Percentiles rank a stretch among this genome's conserved stretches.
phyloP scores from a whole-genome alignment of 768 basidiomycete genomes.

The Suillus cothurnatus region DNA sequence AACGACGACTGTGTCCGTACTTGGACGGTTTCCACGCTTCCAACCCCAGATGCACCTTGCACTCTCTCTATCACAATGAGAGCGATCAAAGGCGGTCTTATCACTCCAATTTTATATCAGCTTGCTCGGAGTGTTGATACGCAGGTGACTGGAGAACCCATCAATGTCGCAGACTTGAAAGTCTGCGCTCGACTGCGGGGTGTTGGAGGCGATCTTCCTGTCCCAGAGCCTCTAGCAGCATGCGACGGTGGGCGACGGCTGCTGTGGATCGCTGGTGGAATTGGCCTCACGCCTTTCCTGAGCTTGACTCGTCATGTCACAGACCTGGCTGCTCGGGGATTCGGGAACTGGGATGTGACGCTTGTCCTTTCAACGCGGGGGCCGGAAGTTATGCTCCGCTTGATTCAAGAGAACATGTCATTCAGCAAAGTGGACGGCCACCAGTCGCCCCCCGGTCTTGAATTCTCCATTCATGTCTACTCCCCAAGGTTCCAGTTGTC shows the following conservation, averaged over 20 bases:
- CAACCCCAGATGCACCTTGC: constrained; percentile 14
- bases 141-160: not conserved
- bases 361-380: constrained; percentile 56
- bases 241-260: constrained; percentile 34
- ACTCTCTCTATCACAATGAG: constrained; percentile 55
- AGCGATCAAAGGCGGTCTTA: constrained; percentile 50
- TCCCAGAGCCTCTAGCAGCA: constrained; percentile 22
- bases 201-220: constrained; percentile 50
- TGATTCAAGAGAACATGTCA: constrained; percentile 32
- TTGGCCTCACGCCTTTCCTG: constrained; percentile 67
- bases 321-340: constrained; percentile 16
- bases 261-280: constrained; percentile 66
- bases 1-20: constrained; percentile 68
- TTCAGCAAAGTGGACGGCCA: not conserved
- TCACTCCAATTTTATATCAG: constrained; percentile 58
- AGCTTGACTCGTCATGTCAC: constrained; percentile 43
- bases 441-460: constrained; percentile 12
- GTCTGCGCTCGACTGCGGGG: constrained; percentile 52
- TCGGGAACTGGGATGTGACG: constrained; percentile 42
- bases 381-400: constrained; percentile 49
- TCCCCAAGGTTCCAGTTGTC: constrained; percentile 5
- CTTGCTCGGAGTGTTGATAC: constrained; percentile 33
- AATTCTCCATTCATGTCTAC: constrained; percentile 23
- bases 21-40: constrained; percentile 55
- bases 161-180: constrained; percentile 32